phyloP scores from a whole-genome alignment of 768 basidiomycete species.

The Suillus bovinus region DNA sequence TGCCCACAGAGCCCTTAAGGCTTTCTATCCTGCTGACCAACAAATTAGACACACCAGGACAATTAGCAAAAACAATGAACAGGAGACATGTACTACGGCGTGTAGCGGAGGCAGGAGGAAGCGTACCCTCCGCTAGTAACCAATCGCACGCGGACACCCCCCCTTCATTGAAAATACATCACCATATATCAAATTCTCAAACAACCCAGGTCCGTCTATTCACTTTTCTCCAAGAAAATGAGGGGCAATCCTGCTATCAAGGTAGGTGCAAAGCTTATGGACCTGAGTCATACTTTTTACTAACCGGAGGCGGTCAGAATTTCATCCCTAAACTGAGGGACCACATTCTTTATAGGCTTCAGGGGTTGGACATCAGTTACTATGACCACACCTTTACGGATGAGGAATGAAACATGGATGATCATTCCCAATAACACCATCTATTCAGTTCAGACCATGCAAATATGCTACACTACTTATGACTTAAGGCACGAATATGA shows the following conservation, averaged over 20 bases:
- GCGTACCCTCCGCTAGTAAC: not conserved
- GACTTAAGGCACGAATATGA: constrained; percentile 27
- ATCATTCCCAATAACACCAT: constrained; percentile 30
- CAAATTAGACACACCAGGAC: no score
- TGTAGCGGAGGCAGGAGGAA: no score
- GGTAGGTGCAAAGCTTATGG: not conserved
- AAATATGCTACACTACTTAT: constrained; percentile 33
- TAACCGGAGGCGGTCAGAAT: constrained; percentile 20
- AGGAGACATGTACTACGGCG: no score
- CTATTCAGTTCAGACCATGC: constrained; percentile 33
- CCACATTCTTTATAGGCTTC: constrained; percentile 7
- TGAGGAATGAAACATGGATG: constrained; percentile 24
- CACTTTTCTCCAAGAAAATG: constrained; percentile 1
- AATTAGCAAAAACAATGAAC: no score
- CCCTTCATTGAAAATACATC: not conserved
- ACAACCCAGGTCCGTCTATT: constrained; percentile 11
- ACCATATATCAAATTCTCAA: not conserved
- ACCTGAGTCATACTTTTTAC: not conserved
- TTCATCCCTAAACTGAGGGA: constrained; percentile 25
- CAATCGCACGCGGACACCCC: not conserved
- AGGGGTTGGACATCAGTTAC: constrained; percentile 10
- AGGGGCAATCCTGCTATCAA: constrained; percentile 29
- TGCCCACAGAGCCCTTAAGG: no score
- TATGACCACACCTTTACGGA: constrained; percentile 21
- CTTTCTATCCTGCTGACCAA: no score